Percentiles rank a stretch among this genome's conserved stretches.
Conservation (phyloP, 768 basidiomycete species). For the Suillus ampliporus region DNA sequence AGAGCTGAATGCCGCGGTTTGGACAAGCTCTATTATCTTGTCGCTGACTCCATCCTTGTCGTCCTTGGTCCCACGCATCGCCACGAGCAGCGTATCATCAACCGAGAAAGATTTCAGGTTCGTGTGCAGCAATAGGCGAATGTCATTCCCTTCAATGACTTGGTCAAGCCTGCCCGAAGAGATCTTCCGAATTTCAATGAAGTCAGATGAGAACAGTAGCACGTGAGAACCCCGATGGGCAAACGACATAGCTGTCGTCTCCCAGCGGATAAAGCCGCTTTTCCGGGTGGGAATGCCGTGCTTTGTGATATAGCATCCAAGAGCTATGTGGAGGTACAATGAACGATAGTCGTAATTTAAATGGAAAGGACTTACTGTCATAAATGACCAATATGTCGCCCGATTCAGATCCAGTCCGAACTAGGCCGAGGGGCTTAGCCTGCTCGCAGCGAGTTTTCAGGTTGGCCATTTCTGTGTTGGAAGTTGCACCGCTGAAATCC, state of each 20-base stretch:
- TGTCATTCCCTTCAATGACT: constrained; percentile 76
- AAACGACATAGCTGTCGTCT: constrained; percentile 67
- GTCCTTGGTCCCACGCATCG: constrained; percentile 64
- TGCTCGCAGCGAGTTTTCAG: constrained; percentile 65
- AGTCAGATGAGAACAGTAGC: constrained; percentile 74
- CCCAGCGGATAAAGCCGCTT: constrained; percentile 77
- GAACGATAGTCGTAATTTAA: not conserved
- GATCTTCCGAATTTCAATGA: constrained; percentile 75
- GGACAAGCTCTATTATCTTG: constrained; percentile 68
- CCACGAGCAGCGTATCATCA: constrained; percentile 61
- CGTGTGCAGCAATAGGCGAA: constrained; percentile 63
- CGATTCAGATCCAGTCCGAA: constrained; percentile 53
- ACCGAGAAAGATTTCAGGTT: constrained; percentile 19
- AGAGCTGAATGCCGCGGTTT: constrained; percentile 62
- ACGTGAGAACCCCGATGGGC: constrained; percentile 65
- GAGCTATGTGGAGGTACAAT: constrained; percentile 45
- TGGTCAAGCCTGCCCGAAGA: constrained; percentile 75
- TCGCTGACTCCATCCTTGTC: constrained; percentile 64
- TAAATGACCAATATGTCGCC: constrained; percentile 74
- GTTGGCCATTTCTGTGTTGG: constrained; percentile 46
- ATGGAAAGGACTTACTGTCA: constrained; percentile 56
- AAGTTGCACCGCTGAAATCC: constrained; percentile 51
- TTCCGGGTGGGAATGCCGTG: constrained; percentile 68
- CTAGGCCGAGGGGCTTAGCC: constrained; percentile 69
- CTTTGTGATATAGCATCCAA: constrained; percentile 80